A percentile compares a stretch with the other conserved stretches of the same genome.
Conservation (phyloP, 2,329 filamentous ascomycete species). For the Aspergillus texensis region DNA sequence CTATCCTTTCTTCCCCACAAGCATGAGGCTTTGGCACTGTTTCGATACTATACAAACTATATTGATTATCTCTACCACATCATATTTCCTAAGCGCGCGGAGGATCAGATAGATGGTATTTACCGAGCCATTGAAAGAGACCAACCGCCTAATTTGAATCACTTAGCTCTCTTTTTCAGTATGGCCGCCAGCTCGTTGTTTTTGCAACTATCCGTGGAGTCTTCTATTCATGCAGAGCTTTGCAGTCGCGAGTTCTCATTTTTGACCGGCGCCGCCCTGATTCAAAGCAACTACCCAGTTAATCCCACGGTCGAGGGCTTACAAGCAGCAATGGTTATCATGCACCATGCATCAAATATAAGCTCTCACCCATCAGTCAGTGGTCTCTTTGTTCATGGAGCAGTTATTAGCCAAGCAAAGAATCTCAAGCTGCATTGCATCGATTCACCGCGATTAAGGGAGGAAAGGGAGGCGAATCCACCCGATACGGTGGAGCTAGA, state of each 20-base stretch:
- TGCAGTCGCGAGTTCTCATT: slow-evolving; percentile 32
- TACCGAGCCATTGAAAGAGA: slow-evolving; percentile 30
- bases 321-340: slow-evolving; percentile 35
- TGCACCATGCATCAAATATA: slow-evolving; percentile 32
- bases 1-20: slow-evolving; percentile 30
- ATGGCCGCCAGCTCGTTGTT: slow-evolving; percentile 36
- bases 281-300: slow-evolving; percentile 32
- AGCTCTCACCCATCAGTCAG: slow-evolving; percentile 27
- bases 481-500: slow-evolving; percentile 35
- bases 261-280: slow-evolving; percentile 34
- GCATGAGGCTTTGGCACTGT: slow-evolving; percentile 31
- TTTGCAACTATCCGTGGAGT: slow-evolving; percentile 26
- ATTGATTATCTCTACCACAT: slow-evolving; percentile 42
- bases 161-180: slow-evolving; percentile 39
- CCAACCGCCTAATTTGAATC: slow-evolving; percentile 23
- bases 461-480: slow-evolving; percentile 19
- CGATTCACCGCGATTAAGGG: slow-evolving; percentile 28
- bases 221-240: slow-evolving; percentile 22
- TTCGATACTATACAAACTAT: slow-evolving; percentile 37
- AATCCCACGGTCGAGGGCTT: slow-evolving; percentile 37
- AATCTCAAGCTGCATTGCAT: slow-evolving; percentile 40
- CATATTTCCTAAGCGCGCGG: slow-evolving; percentile 29
- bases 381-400: slow-evolving; percentile 27
- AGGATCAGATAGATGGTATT: slow-evolving; percentile 30
- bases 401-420: slow-evolving; percentile 34